phyloP scores from a whole-genome alignment of 352 stramenopile genomes.

The Globisporangium cylindrosporum region DNA sequence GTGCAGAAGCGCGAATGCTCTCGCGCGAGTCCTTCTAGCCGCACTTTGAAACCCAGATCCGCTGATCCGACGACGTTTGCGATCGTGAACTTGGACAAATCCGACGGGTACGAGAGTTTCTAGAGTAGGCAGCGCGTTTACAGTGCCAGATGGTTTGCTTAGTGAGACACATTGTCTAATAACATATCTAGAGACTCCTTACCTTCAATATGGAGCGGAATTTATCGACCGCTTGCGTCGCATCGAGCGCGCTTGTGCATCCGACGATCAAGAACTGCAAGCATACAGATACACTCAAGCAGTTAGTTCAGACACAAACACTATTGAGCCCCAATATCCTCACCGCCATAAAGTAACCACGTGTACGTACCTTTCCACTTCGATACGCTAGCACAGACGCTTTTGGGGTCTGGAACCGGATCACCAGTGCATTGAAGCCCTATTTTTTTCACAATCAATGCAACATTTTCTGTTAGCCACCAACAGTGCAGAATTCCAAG shows the following conservation, averaged over 20 bases:
- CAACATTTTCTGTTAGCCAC: not conserved
- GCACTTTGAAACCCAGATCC: constrained; percentile 88
- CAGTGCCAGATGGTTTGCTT: not conserved
- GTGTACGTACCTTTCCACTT: constrained; percentile 51
- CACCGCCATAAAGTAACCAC: no score
- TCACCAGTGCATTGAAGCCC: constrained; percentile 63
- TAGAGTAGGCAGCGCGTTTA: constrained; percentile 12
- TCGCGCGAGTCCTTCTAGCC: constrained; percentile 65
- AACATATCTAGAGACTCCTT: not conserved
- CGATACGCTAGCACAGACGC: constrained; percentile 61
- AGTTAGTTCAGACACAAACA: not conserved
- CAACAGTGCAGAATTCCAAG: not conserved
- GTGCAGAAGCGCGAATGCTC: constrained; percentile 66
- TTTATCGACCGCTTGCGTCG: constrained; percentile 49
- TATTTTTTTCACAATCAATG: constrained; percentile 11
- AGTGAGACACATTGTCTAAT: not conserved
- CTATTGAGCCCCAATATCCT: not conserved
- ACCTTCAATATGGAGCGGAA: constrained; percentile 55
- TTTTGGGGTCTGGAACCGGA: constrained; percentile 56
- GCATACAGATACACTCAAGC: not conserved
- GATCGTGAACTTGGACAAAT: constrained; percentile 44
- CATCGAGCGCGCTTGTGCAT: constrained; percentile 33
- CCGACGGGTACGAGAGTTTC: constrained; percentile 58
- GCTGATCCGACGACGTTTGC: constrained; percentile 90
- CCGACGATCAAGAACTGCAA: constrained; percentile 65